Conservation (phyloP, 192 early-diverging fungal species). For the Podila verticillata region DNA sequence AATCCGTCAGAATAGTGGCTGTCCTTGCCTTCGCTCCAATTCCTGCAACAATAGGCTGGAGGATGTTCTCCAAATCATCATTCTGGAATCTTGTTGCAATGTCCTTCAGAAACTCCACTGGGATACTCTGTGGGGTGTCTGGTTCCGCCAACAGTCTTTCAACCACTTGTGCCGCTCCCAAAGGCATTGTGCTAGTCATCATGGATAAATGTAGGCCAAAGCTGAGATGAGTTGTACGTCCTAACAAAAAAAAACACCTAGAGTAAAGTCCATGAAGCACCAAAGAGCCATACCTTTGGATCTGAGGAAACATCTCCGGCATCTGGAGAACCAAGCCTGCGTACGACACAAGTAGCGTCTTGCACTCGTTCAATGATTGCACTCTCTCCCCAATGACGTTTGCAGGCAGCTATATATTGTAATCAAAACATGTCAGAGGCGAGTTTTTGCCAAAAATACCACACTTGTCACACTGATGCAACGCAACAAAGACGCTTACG, state of each 20-base stretch:
- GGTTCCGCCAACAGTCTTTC: conserved; percentile 59
- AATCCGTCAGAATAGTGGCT: conserved; percentile 38
- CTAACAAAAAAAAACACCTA: not conserved
- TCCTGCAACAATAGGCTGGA: conserved; percentile 60
- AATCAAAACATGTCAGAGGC: conserved; percentile 9
- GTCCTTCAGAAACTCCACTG: conserved; percentile 70
- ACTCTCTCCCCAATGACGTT: conserved; percentile 68
- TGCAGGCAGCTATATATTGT: conserved; percentile 59
- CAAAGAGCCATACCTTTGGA: conserved; percentile 54
- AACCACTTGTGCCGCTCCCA: conserved; percentile 59
- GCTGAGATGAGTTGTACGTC: no score
- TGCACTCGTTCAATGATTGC: conserved; percentile 62
- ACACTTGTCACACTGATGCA: conserved; percentile 9
- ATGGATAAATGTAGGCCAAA: not conserved
- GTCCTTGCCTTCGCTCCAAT: conserved; percentile 53
- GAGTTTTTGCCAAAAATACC: not conserved
- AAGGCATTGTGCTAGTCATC: conserved; percentile 2
- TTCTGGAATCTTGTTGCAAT: conserved; percentile 67
- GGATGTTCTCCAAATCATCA: conserved; percentile 71
- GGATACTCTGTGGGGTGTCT: conserved; percentile 69
- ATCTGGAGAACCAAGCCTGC: conserved; percentile 83
- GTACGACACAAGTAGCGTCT: conserved; percentile 82
- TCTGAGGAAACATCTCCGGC: conserved; percentile 91
- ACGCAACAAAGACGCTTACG: conserved; percentile 38
- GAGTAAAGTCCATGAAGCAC: not conserved